phyloP scores from a whole-genome alignment of 345 rosid genomes.

The Eucalyptus melliodora region DNA sequence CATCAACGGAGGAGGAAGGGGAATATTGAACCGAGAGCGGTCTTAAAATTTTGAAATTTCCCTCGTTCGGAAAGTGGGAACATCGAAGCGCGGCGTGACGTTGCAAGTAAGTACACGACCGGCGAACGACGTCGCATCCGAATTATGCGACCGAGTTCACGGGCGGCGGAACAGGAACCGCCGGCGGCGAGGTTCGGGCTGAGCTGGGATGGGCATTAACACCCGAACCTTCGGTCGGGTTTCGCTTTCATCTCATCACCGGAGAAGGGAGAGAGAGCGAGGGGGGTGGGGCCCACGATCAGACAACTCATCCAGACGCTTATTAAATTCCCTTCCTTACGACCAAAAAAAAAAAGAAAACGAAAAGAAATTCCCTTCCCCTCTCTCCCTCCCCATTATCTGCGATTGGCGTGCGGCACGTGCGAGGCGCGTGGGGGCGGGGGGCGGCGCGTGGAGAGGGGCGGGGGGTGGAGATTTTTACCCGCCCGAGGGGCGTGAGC shows the following conservation, averaged over 20 bases:
- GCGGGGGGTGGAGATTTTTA: neutral
- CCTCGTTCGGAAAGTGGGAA: neutral
- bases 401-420: neutral
- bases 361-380: neutral
- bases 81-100: neutral
- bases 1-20: neutral
- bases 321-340: neutral
- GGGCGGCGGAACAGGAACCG: neutral
- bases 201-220: neutral
- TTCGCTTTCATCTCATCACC: neutral
- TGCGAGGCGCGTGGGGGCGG: neutral
- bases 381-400: neutral
- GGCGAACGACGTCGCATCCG: neutral
- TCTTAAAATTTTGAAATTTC: neutral
- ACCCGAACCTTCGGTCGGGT: neutral
- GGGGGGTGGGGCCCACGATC: neutral
- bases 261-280: neutral
- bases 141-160: neutral
- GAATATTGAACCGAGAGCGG: neutral
- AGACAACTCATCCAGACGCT: neutral
- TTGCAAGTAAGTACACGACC: neutral
- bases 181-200: neutral
- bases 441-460: neutral
- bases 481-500: slow-evolving; percentile 29
- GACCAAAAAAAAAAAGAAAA: too few species aligned